Evolutionary conservation across 2,329 filamentous ascomycete species (phyloP).

Genomic region (Endothia cerciana): DNA sequence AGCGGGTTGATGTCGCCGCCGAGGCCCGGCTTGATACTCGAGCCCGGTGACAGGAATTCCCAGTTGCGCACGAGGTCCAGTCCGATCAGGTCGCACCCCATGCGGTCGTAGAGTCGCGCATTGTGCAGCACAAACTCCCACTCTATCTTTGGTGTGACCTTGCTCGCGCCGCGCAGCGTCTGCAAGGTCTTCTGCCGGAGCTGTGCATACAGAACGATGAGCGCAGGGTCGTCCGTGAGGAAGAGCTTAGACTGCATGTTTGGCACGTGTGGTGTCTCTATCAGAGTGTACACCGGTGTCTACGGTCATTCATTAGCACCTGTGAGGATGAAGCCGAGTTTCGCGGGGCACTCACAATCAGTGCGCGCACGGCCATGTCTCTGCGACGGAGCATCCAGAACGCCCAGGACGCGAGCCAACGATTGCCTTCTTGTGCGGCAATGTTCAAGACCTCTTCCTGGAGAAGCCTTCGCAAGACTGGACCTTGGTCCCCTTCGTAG

Average conservation of each 20-base stretch:
- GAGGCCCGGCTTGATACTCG: slow-evolving; percentile 39
- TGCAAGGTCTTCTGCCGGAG: slow-evolving; percentile 81
- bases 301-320: slow-evolving; percentile 40
- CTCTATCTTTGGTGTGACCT: slow-evolving; percentile 77
- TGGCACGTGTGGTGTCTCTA: slow-evolving; percentile 69
- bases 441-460: slow-evolving; percentile 78
- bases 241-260: slow-evolving; percentile 78
- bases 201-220: slow-evolving; percentile 85
- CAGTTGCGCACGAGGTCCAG: slow-evolving; percentile 83
- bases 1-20: slow-evolving; percentile 63
- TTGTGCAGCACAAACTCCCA: slow-evolving; percentile 91
- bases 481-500: slow-evolving; percentile 83
- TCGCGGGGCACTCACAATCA: slow-evolving; percentile 66
- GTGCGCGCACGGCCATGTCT: slow-evolving; percentile 80
- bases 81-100: slow-evolving; percentile 91
- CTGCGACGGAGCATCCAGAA: slow-evolving; percentile 87
- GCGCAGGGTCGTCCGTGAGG: slow-evolving; percentile 85
- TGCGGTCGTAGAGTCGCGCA: slow-evolving; percentile 80
- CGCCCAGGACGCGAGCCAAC: slow-evolving; percentile 94
- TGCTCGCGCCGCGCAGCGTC: slow-evolving; percentile 82
- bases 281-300: slow-evolving; percentile 77
- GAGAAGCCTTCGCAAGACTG: slow-evolving; percentile 73
- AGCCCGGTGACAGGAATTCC: slow-evolving; percentile 69
- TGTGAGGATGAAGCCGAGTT: not conserved
- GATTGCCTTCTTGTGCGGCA: slow-evolving; percentile 80